phyloP scores from a whole-genome alignment of 148 eudicot genomes.

The Diospyros kaki region DNA sequence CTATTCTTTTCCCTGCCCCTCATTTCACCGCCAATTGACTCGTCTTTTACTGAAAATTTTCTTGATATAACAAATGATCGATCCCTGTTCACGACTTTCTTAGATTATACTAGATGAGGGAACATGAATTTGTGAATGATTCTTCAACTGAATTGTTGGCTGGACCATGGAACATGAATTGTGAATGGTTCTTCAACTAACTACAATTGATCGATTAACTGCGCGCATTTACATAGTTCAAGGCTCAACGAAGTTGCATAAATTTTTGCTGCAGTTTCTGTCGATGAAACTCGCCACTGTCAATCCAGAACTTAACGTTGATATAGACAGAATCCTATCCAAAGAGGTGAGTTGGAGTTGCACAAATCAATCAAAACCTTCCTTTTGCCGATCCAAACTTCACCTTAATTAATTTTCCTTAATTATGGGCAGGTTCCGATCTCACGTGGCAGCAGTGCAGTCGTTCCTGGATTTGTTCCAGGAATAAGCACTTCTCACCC shows the following conservation, averaged over 20 bases:
- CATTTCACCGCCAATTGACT: too few species aligned
- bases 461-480: conserved; percentile 52
- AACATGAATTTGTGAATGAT: background rate
- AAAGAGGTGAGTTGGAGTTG: conserved; percentile 62
- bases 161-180: too few species aligned
- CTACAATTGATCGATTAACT: background rate
- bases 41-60: background rate
- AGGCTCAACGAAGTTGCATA: background rate
- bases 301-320: conserved; percentile 70
- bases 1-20: background rate
- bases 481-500: conserved; percentile 56
- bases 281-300: conserved; percentile 99
- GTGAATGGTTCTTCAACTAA: too few species aligned
- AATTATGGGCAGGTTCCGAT: conserved; percentile 44
- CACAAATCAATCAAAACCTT: background rate
- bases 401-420: conserved; percentile 1
- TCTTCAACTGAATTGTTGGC: background rate
- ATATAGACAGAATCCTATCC: conserved; percentile 67
- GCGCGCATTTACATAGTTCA: background rate
- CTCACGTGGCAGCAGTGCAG: conserved; percentile 37
- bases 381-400: background rate
- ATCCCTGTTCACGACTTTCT: too few species aligned
- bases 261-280: conserved; percentile 63
- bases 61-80: too few species aligned
- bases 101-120: background rate